Percentiles rank a stretch among this genome's conserved stretches.
phyloP scores from a whole-genome alignment of 2,329 filamentous ascomycete species.

The Phaeomoniella chlamydospora region DNA sequence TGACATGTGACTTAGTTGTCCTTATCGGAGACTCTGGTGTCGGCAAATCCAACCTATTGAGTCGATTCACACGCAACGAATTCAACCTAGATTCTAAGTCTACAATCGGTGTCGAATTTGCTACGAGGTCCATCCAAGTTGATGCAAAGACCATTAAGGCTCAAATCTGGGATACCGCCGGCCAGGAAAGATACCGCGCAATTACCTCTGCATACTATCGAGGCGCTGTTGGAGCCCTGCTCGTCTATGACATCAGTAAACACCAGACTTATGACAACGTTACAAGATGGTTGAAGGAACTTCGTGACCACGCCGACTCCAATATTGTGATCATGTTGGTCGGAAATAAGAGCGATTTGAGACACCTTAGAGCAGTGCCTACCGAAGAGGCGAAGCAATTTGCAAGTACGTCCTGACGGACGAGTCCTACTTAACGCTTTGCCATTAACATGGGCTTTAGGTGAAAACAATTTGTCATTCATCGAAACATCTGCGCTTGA shows the following conservation, averaged over 20 bases:
- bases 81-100: slow-evolving; percentile 99
- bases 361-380: slow-evolving; percentile 88
- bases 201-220: slow-evolving; percentile 99
- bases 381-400: slow-evolving; percentile 97
- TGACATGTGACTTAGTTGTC: slow-evolving; percentile 52
- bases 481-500: slow-evolving; percentile 98
- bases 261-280: slow-evolving; percentile 99
- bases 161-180: slow-evolving; percentile 99
- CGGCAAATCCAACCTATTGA: slow-evolving; percentile 99
- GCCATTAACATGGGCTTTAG: slow-evolving; percentile 33
- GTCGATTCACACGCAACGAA: slow-evolving; percentile 98
- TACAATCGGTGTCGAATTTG: slow-evolving; percentile 98
- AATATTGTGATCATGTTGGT: slow-evolving; percentile 99
- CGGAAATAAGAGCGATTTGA: slow-evolving; percentile 99
- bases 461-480: slow-evolving; percentile 95
- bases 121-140: slow-evolving; percentile 95
- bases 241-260: slow-evolving; percentile 99
- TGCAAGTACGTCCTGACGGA: slow-evolving; percentile 59
- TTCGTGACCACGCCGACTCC: slow-evolving; percentile 92
- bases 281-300: slow-evolving; percentile 96
- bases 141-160: slow-evolving; percentile 99
- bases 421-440: not conserved
- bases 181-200: slow-evolving; percentile 96
- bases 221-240: slow-evolving; percentile 87
- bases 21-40: slow-evolving; percentile 98